Conservation (phyloP, 768 basidiomycete species). For the Tubosaeta brunneosetosa region DNA sequence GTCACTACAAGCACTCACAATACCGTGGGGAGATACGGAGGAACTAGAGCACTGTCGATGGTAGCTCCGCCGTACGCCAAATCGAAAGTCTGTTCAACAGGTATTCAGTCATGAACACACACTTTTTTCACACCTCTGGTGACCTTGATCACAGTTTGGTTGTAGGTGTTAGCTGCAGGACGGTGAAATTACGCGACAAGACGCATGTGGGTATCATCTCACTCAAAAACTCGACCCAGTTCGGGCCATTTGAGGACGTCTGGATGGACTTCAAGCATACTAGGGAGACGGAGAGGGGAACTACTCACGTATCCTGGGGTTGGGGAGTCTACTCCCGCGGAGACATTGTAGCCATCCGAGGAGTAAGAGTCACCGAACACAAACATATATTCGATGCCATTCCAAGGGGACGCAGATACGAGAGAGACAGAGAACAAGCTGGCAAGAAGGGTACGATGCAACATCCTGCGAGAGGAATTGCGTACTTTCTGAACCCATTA, state of each 20-base stretch:
- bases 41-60: conserved; percentile 53
- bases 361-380: conserved; percentile 65
- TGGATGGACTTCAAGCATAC: conserved; percentile 19
- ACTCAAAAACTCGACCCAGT: conserved; percentile 58
- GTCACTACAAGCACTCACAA: conserved; percentile 38
- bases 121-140: background rate
- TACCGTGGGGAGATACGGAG: conserved; percentile 48
- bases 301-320: conserved; percentile 46
- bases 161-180: conserved; percentile 45
- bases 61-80: conserved; percentile 66
- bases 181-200: background rate
- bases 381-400: conserved; percentile 50
- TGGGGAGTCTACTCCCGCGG: conserved; percentile 49
- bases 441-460: background rate
- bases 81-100: conserved; percentile 49
- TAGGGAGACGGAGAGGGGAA: background rate
- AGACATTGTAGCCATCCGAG: conserved; percentile 54
- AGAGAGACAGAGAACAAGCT: conserved; percentile 6
- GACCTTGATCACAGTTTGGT: conserved; percentile 50
- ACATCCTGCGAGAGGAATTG: conserved; percentile 9
- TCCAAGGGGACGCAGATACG: conserved; percentile 40
- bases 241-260: conserved; percentile 60
- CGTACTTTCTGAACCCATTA: background rate
- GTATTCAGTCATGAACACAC: background rate
- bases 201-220: conserved; percentile 4